Base-by-base conservation (phyloP, 768 basidiomycete genomes). In the Tricholomella constricta region DNA sequence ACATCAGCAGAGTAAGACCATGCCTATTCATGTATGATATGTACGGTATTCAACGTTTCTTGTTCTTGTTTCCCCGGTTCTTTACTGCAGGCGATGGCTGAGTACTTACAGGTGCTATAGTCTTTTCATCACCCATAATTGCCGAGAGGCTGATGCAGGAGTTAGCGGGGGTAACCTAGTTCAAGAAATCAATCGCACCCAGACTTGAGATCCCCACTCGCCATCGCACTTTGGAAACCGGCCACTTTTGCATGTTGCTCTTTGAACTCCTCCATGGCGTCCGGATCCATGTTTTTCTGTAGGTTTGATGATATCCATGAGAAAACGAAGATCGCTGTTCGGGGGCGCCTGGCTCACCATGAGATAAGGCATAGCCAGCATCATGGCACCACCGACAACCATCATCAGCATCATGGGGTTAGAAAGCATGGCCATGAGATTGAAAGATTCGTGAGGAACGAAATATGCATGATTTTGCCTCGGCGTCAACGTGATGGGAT, bases 321-420 rank as follows among this genome's bases (percentile, higher is more conserved):
- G 4, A 22, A 26, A 26, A 15, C 12, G 25, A n/a, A 10, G 17
- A 41, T 48, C 6, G 19, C n/a, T 37, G 11, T 7, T 34, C 7
- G 9, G 22, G 2, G 20, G 12, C 2, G 14, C 15, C n/a, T 3
- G n/a, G 56, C 74, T 43, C 62, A 90, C 90, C 79, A 87, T 86
- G 48, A 92, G 68, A 63, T 88, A 90, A 4, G 89, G 90, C 81
- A 83, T 85, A 20, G 77, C 80, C 23, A 92, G 67, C 72, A 88
- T 79, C 80, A 90, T 80, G 45, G 69, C 72, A 32, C 79, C 89
- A 40, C 79, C 86, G 57, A 79, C 68, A 26, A 83, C 76, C 84
- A 89, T 88, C 66, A 91, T 78, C 52, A 93, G 70, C 78, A 89
- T 88, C 90, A 93, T 91, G 6, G 90, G 90, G 64, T 83, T 93